Evolutionary conservation across 768 basidiomycete species (phyloP), one percentile per base, ranked within the genome.

Genomic region (Lactifluus echinatus): DNA sequence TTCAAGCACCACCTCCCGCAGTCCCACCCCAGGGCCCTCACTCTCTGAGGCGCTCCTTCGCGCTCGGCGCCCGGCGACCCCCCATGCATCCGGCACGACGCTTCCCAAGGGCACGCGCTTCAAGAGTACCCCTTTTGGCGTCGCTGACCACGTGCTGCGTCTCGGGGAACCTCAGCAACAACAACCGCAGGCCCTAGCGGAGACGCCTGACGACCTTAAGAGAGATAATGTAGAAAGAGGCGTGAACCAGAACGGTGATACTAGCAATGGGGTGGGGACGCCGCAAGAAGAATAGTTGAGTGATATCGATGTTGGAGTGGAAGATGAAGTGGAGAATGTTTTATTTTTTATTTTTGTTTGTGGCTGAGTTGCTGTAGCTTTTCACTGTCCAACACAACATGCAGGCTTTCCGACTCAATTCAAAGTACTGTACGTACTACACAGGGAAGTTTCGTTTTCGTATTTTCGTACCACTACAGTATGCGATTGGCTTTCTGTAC

Each of bases 41-140:
- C 73, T 87, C 15, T 87, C 87, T 65, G 87, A 87, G 63, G 84
- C 84, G 1, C 75, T 87, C 43, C 65, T 87, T 42, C 79, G 86
- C 64, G 85, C 79, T 61, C 79, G 85, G 42, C 78, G 85, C 47
- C 66, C 68, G 10, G 62, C 63, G 24, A 52, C 65, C 5, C 64
- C 55, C 10, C 63, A 64, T 6, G 50, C 64, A 11, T 59, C 66
- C 23, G 50, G 59, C 29, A 57, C 59, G 61, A 44, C 64, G 19
- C 56, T 55, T 6, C 33, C 65, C 50, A 85, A 82, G 65, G 82
- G 81, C 23, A 72, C 75, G 21, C 75, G 79, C 58, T 89, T 87
- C 71, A 89, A 88, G 79, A 89, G 86, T 65, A 87, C 80, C 65
- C 86, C 85, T 31, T 70, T 86, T 31, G 75, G 77, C 24, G 73